phyloP scores from a whole-genome alignment of 2,329 filamentous ascomycete species.

The Cryphonectria japonica region DNA sequence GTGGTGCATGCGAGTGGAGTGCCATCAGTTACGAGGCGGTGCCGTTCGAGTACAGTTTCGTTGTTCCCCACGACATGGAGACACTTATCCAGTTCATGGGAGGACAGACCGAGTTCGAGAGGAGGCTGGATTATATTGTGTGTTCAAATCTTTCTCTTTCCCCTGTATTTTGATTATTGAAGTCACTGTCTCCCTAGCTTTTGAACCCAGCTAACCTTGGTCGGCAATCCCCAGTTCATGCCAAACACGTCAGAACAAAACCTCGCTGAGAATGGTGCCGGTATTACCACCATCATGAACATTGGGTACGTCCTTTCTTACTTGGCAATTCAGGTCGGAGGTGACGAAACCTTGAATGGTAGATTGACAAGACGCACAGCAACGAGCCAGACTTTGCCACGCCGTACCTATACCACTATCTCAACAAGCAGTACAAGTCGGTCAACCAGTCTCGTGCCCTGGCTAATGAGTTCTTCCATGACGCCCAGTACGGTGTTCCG shows the following conservation, averaged over 20 bases:
- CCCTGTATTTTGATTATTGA: too few relatives aligned
- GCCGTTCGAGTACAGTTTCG: constrained; percentile 57
- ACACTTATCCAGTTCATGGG: constrained; percentile 56
- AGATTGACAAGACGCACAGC: constrained; percentile 46
- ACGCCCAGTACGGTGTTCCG: constrained; percentile 62
- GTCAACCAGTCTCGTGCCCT: constrained; percentile 63
- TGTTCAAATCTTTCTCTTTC: background rate
- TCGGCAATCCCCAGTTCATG: constrained; percentile 24
- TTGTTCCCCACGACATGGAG: constrained; percentile 61
- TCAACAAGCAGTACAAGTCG: constrained; percentile 62
- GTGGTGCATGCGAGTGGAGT: constrained; percentile 59
- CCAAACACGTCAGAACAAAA: constrained; percentile 33
- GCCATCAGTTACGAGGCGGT: constrained; percentile 56
- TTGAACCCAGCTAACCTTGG: background rate
- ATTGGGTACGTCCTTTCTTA: constrained; percentile 27
- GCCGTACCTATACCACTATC: constrained; percentile 72
- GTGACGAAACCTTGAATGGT: constrained; percentile 30
- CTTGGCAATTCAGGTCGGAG: background rate
- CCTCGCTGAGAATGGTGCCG: constrained; percentile 31
- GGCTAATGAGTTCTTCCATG: constrained; percentile 66
- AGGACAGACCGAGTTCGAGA: constrained; percentile 54
- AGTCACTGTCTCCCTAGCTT: too few relatives aligned
- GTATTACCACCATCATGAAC: constrained; percentile 33
- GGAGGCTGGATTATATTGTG: constrained; percentile 45
- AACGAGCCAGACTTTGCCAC: constrained; percentile 65